Percentiles rank a stretch among this genome's conserved stretches.
phyloP scores from a whole-genome alignment of 805 yeast species.

The Starmerella potacharoeniae region DNA sequence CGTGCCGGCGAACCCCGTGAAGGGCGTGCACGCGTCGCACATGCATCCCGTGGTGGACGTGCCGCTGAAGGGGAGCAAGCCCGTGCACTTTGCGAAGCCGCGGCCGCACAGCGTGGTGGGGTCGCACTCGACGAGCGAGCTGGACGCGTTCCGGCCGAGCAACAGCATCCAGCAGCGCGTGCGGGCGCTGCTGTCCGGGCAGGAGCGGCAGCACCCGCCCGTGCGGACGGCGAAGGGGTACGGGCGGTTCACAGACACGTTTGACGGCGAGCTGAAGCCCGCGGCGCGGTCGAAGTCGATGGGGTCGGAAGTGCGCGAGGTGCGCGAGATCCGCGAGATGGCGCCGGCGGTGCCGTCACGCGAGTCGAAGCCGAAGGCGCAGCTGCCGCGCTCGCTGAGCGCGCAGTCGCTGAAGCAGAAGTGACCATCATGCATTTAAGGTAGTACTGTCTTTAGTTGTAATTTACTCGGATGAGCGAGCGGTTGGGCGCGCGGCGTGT shows the following conservation, averaged over 20 bases:
- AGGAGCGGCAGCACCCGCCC: slow-evolving; percentile 33
- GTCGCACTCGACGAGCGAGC: slow-evolving; percentile 3
- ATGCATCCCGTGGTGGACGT: neutral
- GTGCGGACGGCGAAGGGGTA: slow-evolving; percentile 67
- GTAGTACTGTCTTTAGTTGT: slow-evolving; percentile 7
- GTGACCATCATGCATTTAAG: slow-evolving; percentile 6
- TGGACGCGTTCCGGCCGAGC: slow-evolving; percentile 20
- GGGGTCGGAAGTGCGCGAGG: slow-evolving; percentile 5
- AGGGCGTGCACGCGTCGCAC: neutral
- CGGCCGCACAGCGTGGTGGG: neutral
- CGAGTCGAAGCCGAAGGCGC: slow-evolving; percentile 5
- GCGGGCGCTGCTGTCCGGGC: slow-evolving; percentile 24
- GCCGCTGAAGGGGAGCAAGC: neutral
- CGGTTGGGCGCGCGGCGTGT: too few species aligned
- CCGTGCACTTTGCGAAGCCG: slow-evolving; percentile 4
- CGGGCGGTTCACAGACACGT: slow-evolving; percentile 54
- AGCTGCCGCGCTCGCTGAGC: slow-evolving; percentile 1
- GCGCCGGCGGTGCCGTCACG: slow-evolving; percentile 4
- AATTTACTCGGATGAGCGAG: neutral
- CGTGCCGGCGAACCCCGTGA: neutral
- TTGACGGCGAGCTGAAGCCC: slow-evolving; percentile 1
- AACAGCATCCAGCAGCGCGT: slow-evolving; percentile 31
- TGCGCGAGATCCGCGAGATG: slow-evolving; percentile 1
- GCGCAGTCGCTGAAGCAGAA: slow-evolving; percentile 8
- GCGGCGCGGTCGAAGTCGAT: slow-evolving; percentile 2